A percentile compares a stretch with the other conserved stretches of the same genome.
phyloP scores from a whole-genome alignment of 805 yeast genomes.

The Metschnikowia anglica region DNA sequence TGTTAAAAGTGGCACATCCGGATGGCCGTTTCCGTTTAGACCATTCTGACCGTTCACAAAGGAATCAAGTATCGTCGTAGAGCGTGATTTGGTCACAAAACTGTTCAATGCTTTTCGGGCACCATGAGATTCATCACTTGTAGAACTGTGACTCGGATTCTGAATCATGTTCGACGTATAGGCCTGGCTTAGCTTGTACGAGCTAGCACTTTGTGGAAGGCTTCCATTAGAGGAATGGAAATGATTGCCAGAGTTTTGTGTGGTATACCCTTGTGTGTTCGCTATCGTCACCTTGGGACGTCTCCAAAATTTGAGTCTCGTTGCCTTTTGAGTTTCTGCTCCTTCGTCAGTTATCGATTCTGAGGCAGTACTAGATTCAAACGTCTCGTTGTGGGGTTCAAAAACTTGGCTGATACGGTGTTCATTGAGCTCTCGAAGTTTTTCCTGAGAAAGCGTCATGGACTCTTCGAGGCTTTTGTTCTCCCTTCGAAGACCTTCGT shows the following conservation, averaged over 20 bases:
- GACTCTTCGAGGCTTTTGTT: conserved; percentile 5
- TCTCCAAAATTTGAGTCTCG: conserved; percentile 46
- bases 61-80: conserved; percentile 46
- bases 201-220: conserved; percentile 2
- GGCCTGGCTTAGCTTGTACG: conserved; percentile 17
- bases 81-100: conserved; percentile 42
- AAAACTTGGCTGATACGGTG: conserved; percentile 8
- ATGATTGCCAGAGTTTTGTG: not conserved
- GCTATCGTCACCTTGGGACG: conserved; percentile 37
- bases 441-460: not conserved
- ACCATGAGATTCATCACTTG: conserved; percentile 7
- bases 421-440: not conserved
- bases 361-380: conserved; percentile 10
- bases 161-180: conserved; percentile 14
- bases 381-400: conserved; percentile 11
- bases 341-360: conserved; percentile 21
- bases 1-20: conserved; percentile 38
- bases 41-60: conserved; percentile 22
- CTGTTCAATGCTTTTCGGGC: conserved; percentile 16
- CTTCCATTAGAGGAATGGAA: not conserved
- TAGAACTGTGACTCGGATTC: not conserved
- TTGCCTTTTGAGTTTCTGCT: conserved; percentile 39
- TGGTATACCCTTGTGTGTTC: conserved; percentile 10
- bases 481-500: conserved; percentile 8
- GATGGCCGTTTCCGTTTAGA: not conserved